A percentile compares a stretch with the other conserved stretches of the same genome.
phyloP scores from a whole-genome alignment of 345 rosid genomes.

The Trapa bicornis region DNA sequence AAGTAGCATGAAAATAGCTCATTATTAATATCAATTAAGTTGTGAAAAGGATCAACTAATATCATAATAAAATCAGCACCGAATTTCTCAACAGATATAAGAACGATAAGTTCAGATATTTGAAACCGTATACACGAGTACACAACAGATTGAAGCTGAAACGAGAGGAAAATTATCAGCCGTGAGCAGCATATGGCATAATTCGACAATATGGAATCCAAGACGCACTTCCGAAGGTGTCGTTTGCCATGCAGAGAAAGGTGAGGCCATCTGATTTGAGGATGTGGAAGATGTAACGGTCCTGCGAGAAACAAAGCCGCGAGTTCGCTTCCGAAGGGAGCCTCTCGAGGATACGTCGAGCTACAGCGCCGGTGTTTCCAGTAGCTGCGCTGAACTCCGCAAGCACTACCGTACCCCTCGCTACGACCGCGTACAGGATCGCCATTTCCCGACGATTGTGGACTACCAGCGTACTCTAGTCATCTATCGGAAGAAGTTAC shows the following conservation, averaged over 20 bases:
- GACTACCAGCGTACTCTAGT: not conserved
- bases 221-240: slow-evolving; percentile 76
- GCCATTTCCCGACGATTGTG: slow-evolving; percentile 37
- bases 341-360: slow-evolving; percentile 81
- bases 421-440: slow-evolving; percentile 82
- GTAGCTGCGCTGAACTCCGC: slow-evolving; percentile 97
- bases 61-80: not conserved
- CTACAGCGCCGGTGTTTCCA: slow-evolving; percentile 85
- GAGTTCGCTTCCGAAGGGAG: slow-evolving; percentile 58
- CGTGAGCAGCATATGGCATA: not conserved
- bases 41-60: not conserved
- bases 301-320: slow-evolving; percentile 87
- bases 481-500: not conserved
- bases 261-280: slow-evolving; percentile 84
- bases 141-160: not conserved
- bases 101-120: not conserved
- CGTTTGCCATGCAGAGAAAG: slow-evolving; percentile 96
- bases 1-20: not conserved
- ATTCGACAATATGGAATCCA: not conserved
- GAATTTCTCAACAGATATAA: not conserved
- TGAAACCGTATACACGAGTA: not conserved
- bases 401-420: slow-evolving; percentile 80
- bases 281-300: slow-evolving; percentile 81
- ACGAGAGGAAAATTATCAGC: slow-evolving; percentile 1
- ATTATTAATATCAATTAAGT: not conserved